phyloP scores from a whole-genome alignment of 768 basidiomycete species.

The Coprinellus micaceus region DNA sequence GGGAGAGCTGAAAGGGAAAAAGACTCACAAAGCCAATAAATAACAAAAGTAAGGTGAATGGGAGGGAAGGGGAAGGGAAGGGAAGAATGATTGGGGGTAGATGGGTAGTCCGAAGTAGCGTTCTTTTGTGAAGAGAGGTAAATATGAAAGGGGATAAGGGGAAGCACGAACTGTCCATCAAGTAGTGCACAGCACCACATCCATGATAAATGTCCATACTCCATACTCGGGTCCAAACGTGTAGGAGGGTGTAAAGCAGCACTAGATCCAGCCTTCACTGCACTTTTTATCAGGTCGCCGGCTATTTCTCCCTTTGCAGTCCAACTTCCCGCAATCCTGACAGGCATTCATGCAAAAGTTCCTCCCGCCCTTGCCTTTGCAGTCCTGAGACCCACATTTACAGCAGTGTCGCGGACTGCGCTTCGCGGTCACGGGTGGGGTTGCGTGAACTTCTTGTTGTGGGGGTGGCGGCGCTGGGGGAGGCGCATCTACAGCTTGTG shows the following conservation, averaged over 20 bases:
- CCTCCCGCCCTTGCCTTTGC: conserved; percentile 80
- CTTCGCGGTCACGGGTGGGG: conserved; percentile 29
- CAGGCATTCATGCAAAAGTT: conserved; percentile 70
- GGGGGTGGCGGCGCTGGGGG: conserved; percentile 1
- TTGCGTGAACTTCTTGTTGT: conserved; percentile 3
- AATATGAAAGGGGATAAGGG: too few relatives aligned
- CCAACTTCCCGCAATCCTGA: conserved; percentile 79
- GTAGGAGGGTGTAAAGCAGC: too few relatives aligned
- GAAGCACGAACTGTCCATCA: too few relatives aligned
- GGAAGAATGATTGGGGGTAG: too few relatives aligned
- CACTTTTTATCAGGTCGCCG: conserved; percentile 75
- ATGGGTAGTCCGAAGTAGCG: too few relatives aligned
- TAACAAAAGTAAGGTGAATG: too few relatives aligned
- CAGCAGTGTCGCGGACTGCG: conserved; percentile 72
- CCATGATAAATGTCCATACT: too few relatives aligned
- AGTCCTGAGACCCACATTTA: conserved; percentile 78
- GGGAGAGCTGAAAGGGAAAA: too few relatives aligned
- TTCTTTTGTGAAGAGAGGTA: too few relatives aligned
- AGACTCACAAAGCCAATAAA: too few relatives aligned
- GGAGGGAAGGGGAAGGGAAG: too few relatives aligned
- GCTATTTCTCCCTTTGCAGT: conserved; percentile 75
- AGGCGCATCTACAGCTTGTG: conserved; percentile 12
- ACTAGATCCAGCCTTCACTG: conserved; percentile 48
- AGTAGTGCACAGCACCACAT: not conserved
- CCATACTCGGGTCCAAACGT: too few relatives aligned